Evolutionary conservation across 495 filamentous ascomycete genomes (phyloP).

Genomic region (Penicillium longicatenatum): DNA sequence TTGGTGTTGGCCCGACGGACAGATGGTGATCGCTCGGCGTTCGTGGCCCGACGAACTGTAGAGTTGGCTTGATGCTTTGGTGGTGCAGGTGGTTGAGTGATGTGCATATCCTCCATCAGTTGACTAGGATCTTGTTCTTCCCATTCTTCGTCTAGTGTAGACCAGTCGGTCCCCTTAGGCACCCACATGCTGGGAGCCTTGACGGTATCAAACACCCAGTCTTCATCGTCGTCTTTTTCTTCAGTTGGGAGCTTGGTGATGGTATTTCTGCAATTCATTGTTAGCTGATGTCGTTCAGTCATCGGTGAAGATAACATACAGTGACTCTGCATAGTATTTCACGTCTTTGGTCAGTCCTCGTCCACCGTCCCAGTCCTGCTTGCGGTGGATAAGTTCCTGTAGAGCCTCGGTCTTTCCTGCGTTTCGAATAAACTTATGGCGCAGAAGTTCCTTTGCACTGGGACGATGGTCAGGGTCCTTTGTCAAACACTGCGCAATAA

Average conservation of each 20-base stretch:
- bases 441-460: conserved; percentile 84
- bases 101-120: conserved; percentile 43
- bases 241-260: conserved; percentile 46
- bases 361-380: conserved; percentile 74
- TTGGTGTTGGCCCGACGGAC: conserved; percentile 47
- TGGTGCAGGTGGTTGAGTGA: conserved; percentile 38
- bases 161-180: conserved; percentile 40
- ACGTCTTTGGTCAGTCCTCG: conserved; percentile 60
- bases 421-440: conserved; percentile 83
- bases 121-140: conserved; percentile 39
- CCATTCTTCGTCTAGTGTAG: conserved; percentile 32
- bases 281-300: conserved; percentile 13
- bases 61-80: conserved; percentile 45
- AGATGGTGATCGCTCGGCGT: conserved; percentile 46
- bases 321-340: conserved; percentile 89
- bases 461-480: conserved; percentile 86
- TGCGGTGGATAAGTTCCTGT: conserved; percentile 84
- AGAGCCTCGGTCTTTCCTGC: conserved; percentile 83
- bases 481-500: conserved; percentile 83
- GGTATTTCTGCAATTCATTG: conserved; percentile 50
- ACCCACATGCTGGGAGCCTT: conserved; percentile 60
- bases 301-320: conserved; percentile 46
- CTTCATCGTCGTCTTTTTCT: conserved; percentile 77
- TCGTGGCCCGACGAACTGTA: conserved; percentile 57
- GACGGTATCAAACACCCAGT: conserved; percentile 98